Evolutionary conservation across 108 stramenopile species (phyloP).

Genomic region (Cyclotella choctawhatcheeana): DNA sequence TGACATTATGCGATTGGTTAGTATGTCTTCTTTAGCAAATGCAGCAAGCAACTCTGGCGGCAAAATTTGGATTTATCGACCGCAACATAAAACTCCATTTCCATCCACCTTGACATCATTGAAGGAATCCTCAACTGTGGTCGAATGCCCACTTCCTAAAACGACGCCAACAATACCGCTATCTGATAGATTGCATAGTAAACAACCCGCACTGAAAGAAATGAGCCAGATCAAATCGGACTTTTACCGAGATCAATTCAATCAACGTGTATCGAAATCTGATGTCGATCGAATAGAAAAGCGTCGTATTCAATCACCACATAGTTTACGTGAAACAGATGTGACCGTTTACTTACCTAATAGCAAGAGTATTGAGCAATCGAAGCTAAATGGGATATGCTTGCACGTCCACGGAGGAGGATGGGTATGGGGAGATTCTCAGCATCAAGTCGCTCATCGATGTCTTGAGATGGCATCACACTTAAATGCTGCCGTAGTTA

Average conservation of each 20-base stretch:
- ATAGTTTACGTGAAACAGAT: conserved; percentile 18
- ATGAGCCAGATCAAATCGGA: conserved; percentile 23
- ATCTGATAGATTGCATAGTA: conserved; percentile 21
- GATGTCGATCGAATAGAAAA: conserved; percentile 21
- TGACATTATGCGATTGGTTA: conserved; percentile 4
- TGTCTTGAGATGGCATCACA: conserved; percentile 45
- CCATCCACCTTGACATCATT: conserved; percentile 5
- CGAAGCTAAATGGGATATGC: conserved; percentile 39
- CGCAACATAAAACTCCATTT: conserved; percentile 13
- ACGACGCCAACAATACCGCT: conserved; percentile 14
- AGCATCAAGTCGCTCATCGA: conserved; percentile 52
- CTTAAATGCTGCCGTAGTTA: conserved; percentile 44
- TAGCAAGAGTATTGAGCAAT: neutral
- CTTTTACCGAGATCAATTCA: conserved; percentile 46
- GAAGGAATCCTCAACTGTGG: neutral
- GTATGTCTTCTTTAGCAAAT: neutral
- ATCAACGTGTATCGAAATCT: conserved; percentile 7
- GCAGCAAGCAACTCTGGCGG: conserved; percentile 12
- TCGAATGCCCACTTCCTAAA: conserved; percentile 31
- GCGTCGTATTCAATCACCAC: conserved; percentile 8
- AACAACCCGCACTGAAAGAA: conserved; percentile 8
- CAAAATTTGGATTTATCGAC: conserved; percentile 44
- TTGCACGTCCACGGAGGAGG: conserved; percentile 52
- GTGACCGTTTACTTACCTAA: conserved; percentile 44
- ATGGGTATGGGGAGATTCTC: conserved; percentile 49